These are phyloP conservation scores for Acanthamoeba royreba DNA, from an alignment of 208 protist species.

Conservation along the genomic window DNA sequence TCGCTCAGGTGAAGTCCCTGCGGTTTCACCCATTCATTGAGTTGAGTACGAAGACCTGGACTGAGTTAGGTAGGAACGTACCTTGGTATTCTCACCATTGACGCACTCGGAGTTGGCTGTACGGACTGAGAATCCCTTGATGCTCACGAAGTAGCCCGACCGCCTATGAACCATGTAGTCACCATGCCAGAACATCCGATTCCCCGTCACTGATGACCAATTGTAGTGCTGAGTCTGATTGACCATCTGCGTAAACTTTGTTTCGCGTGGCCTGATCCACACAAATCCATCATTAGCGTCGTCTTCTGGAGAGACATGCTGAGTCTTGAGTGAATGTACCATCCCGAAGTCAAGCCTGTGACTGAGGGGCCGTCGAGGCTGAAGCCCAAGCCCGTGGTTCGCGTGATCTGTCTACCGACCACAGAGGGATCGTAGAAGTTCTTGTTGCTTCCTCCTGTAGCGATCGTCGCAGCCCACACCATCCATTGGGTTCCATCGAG, in stretches of 20 bases:
- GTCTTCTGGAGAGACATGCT: not conserved
- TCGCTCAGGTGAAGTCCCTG: constrained; percentile 1
- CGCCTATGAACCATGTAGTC: constrained; percentile 13
- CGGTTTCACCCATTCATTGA: too few species aligned
- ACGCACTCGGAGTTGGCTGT: not conserved
- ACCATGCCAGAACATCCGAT: not conserved
- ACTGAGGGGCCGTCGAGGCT: not conserved
- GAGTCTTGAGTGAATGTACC: not conserved
- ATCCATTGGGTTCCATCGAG: not conserved
- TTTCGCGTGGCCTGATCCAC: not conserved
- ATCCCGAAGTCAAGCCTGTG: not conserved
- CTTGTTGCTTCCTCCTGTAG: not conserved
- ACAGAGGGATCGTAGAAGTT: not conserved
- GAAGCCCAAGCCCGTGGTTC: not conserved
- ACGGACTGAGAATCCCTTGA: not conserved
- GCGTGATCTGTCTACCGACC: not conserved
- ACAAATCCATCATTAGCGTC: not conserved
- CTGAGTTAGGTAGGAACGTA: not conserved
- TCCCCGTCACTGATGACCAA: not conserved
- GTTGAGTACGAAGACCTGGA: not conserved
- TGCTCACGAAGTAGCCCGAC: not conserved
- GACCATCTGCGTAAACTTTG: not conserved
- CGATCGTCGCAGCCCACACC: too few species aligned
- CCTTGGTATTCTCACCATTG: not conserved
- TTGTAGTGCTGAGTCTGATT: not conserved